Evolutionary conservation across 441 rosid genomes (phyloP).

Genomic region (Pelargonium exstipulatum): DNA sequence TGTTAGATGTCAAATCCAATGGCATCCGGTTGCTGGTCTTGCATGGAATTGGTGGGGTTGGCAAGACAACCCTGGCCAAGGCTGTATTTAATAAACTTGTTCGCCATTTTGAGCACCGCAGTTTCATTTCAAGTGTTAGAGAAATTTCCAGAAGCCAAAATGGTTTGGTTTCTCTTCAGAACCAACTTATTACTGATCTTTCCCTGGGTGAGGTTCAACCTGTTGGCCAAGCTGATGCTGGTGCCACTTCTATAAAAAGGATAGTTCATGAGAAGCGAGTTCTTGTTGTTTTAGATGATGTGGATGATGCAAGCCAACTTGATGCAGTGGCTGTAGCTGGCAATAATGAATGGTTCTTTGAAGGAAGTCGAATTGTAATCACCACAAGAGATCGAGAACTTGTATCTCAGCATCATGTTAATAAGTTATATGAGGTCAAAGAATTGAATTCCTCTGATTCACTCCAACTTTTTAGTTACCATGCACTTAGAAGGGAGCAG

Average conservation of each 20-base stretch:
- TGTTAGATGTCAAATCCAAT: slow-evolving; percentile 26
- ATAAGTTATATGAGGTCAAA: slow-evolving; percentile 26
- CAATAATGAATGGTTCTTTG: slow-evolving; percentile 24
- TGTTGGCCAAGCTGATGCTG: not conserved
- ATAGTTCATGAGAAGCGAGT: slow-evolving; percentile 10
- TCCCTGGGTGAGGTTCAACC: not conserved
- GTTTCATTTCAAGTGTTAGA: slow-evolving; percentile 41
- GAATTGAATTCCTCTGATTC: slow-evolving; percentile 21
- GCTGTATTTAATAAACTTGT: slow-evolving; percentile 42
- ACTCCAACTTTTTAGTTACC: slow-evolving; percentile 42
- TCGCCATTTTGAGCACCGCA: slow-evolving; percentile 23
- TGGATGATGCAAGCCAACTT: slow-evolving; percentile 27
- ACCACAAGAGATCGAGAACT: slow-evolving; percentile 35
- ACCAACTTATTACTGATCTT: slow-evolving; percentile 27
- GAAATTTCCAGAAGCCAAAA: slow-evolving; percentile 27
- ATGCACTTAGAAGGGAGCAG: slow-evolving; percentile 42
- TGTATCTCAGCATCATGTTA: slow-evolving; percentile 17
- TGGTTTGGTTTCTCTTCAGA: slow-evolving; percentile 38
- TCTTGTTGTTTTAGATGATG: slow-evolving; percentile 36
- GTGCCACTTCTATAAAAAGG: slow-evolving; percentile 19
- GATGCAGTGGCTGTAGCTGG: slow-evolving; percentile 25
- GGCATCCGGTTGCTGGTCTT: slow-evolving; percentile 36
- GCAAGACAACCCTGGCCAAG: slow-evolving; percentile 59
- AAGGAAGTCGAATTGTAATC: slow-evolving; percentile 38
- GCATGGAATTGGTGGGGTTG: slow-evolving; percentile 58